Conservation (phyloP, 1,139 yeast species). For the Pichia sp. region DNA sequence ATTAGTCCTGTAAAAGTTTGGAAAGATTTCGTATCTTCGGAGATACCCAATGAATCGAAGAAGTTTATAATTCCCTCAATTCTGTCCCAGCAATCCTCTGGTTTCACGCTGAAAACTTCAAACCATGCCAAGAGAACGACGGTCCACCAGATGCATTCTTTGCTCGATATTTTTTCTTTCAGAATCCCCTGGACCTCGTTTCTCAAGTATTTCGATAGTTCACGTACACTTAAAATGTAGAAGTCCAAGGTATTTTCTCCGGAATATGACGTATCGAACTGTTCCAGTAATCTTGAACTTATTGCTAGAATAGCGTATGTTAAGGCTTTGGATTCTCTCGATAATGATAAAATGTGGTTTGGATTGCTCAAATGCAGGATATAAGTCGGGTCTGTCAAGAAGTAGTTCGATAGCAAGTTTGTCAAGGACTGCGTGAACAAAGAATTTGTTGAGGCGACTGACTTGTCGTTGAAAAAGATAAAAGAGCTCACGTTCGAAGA, state of each 20-base stretch:
- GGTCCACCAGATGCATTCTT: slow-evolving; percentile 19
- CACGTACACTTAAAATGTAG: slow-evolving; percentile 28
- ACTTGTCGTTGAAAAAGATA: slow-evolving; percentile 16
- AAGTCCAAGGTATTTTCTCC: slow-evolving; percentile 29
- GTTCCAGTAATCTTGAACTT: slow-evolving; percentile 29
- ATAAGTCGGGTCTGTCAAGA: slow-evolving; percentile 21
- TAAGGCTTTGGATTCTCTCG: slow-evolving; percentile 26
- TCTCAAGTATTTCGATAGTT: slow-evolving; percentile 19
- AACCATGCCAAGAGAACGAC: slow-evolving; percentile 26
- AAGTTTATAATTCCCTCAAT: slow-evolving; percentile 38
- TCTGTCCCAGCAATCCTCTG: slow-evolving; percentile 34
- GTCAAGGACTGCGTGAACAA: slow-evolving; percentile 13
- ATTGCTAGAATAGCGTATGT: slow-evolving; percentile 29
- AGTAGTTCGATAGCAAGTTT: slow-evolving; percentile 18
- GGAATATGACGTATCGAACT: slow-evolving; percentile 17
- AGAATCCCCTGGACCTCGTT: slow-evolving; percentile 11
- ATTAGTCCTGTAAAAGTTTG: slow-evolving; percentile 3
- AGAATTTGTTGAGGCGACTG: slow-evolving; percentile 9
- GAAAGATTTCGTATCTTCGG: slow-evolving; percentile 7
- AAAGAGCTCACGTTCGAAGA: slow-evolving; percentile 12
- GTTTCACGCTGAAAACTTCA: slow-evolving; percentile 26
- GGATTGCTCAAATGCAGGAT: slow-evolving; percentile 14
- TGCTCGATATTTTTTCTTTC: slow-evolving; percentile 2
- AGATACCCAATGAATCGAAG: slow-evolving; percentile 28
- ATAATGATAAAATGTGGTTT: slow-evolving; percentile 17